These are phyloP conservation scores for Phytopythium cucurbitacearum DNA, from an alignment of 352 stramenopile species.

Conservation along the genomic window DNA sequence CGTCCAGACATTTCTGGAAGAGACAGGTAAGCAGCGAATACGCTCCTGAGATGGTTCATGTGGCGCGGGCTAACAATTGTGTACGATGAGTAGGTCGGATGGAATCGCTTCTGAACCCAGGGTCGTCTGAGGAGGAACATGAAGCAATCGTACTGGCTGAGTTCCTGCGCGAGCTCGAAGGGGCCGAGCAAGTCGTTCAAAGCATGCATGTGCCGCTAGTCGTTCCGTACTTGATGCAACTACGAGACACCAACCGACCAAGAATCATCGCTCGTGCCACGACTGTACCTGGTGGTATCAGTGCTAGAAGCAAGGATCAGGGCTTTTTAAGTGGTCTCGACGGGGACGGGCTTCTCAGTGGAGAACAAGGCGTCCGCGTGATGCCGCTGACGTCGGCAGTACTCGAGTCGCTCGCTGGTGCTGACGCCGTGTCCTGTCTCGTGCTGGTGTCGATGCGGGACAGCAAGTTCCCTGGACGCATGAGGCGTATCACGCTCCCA, in stretches of 20 bases:
- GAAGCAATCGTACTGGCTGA: slow-evolving; percentile 59
- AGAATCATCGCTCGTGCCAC: background rate
- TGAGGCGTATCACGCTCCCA: slow-evolving; percentile 63
- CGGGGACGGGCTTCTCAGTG: background rate
- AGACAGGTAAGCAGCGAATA: slow-evolving; percentile 17
- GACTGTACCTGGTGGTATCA: too few species aligned
- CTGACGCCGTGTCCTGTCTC: slow-evolving; percentile 9
- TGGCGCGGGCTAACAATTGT: background rate
- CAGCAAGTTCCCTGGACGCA: slow-evolving; percentile 69
- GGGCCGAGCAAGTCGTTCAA: slow-evolving; percentile 46
- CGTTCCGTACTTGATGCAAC: slow-evolving; percentile 61
- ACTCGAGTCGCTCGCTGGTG: slow-evolving; percentile 29
- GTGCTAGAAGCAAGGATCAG: too few species aligned
- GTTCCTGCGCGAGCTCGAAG: slow-evolving; percentile 62
- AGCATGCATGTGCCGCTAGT: slow-evolving; percentile 64
- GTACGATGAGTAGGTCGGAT: slow-evolving; percentile 18
- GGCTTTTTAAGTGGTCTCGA: too few species aligned
- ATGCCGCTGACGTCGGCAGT: slow-evolving; percentile 38
- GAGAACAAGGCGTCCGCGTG: slow-evolving; percentile 29
- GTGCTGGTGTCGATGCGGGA: slow-evolving; percentile 72
- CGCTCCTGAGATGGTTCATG: too few species aligned
- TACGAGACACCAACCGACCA: slow-evolving; percentile 31
- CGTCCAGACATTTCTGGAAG: slow-evolving; percentile 58
- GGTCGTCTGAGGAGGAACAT: slow-evolving; percentile 39
- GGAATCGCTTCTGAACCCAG: slow-evolving; percentile 40